phyloP scores from a whole-genome alignment of 2,329 filamentous ascomycete genomes.

The Daldinia sp. region DNA sequence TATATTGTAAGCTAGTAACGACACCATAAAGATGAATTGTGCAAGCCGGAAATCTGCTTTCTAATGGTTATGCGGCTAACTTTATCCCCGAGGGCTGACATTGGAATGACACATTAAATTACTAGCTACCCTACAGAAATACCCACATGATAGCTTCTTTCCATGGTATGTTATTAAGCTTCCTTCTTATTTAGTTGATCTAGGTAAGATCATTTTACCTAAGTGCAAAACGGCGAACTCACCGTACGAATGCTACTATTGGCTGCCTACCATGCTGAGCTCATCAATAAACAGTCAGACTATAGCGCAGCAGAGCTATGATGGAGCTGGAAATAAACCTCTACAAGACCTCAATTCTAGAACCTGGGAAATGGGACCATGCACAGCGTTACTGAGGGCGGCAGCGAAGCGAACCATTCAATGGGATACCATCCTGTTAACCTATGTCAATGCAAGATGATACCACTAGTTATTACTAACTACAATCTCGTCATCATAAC shows the following conservation, averaged over 20 bases:
- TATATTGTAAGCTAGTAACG: not conserved
- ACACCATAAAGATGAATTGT: not conserved
- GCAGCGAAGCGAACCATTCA: not conserved
- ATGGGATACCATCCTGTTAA: not conserved
- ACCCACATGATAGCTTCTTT: not conserved
- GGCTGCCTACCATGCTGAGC: slow-evolving; percentile 10
- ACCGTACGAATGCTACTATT: not conserved
- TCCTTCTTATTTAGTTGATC: not conserved
- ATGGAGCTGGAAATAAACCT: slow-evolving; percentile 8
- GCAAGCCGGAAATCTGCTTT: not conserved
- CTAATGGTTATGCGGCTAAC: not conserved
- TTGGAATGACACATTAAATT: not conserved
- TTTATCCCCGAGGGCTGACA: not conserved
- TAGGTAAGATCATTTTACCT: slow-evolving; percentile 9
- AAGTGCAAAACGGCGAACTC: not conserved
- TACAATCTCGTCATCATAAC: slow-evolving; percentile 6
- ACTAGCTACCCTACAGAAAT: not conserved
- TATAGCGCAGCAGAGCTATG: not conserved
- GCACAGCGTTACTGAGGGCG: slow-evolving; percentile 2
- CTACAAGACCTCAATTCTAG: slow-evolving; percentile 13
- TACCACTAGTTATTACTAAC: not conserved
- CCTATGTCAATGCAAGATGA: not conserved
- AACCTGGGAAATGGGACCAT: not conserved
- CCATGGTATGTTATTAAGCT: not conserved
- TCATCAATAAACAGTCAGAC: slow-evolving; percentile 29